Evolutionary conservation across 164 flowering plant species (phyloP), one percentile per base, ranked within the genome.

Genomic region (Euptelea pleiosperma): DNA sequence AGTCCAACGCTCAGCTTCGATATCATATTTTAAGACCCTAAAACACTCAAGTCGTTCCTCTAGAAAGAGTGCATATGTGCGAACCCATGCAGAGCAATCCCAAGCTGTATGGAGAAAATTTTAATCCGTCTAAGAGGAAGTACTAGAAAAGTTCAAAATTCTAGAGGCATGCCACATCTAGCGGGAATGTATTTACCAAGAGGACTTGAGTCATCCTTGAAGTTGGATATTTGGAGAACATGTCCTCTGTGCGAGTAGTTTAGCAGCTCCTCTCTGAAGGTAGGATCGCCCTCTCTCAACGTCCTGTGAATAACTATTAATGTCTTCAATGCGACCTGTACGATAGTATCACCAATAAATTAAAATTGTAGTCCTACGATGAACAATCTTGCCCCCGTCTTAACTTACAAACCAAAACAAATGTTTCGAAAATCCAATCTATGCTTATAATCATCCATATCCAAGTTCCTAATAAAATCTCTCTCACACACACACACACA

Each of bases 1-100:
- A 12, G 83, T 74, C 59, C 80, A 56, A 18, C 88, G 81, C 40
- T 94, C 99, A 11, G 90, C 59, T 64, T 88, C 97, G 40, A 91
- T 84, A 44, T 94, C 99, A 67, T 83, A 88, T 41, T 73, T 87
- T 70, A 94, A 72, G 28, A 77, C 60, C 69, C 91, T 73, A 56
- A 82, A 91, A 50, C 99, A 89, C 63, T 94, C 97, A 2, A 94
- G 79, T 35, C 97, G 60, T 72, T 94, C 97, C 76, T 94, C 97
- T 28, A 94, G 71, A 66, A 84, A 93, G 10, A 88, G 93, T 1
- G 97, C 97, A 77, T 94, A 94, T 3, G 99, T 82, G 5, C 99
- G 76, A 18, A 87, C 88, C 97, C 99, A 94, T 8, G 95, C 95
- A 25, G 99, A 94, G 71, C 97, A 94, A 75, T 94, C 99, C 97